Conservation (phyloP, 2,329 filamentous ascomycete genomes). For the Ophiobolus disseminans region DNA sequence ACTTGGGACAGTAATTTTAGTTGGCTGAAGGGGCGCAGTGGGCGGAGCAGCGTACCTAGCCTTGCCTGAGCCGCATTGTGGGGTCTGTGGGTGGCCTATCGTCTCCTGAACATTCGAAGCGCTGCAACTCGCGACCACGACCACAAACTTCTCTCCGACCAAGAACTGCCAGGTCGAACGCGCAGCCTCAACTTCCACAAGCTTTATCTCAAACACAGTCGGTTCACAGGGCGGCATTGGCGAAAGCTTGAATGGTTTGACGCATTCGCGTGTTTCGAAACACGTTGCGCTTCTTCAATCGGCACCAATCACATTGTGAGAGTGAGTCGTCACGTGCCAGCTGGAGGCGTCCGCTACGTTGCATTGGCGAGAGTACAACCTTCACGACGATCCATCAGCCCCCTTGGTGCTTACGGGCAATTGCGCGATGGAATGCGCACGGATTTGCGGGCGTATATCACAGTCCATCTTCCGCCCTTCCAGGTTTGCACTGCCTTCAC, state of each 20-base stretch:
- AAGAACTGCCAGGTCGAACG: no score
- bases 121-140: not conserved
- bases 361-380: slow-evolving; percentile 16
- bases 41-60: no score
- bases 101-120: not conserved
- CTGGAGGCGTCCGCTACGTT: not conserved
- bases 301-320: slow-evolving; percentile 23
- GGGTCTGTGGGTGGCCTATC: no score
- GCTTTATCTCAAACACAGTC: no score
- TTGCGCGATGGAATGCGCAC: slow-evolving; percentile 10
- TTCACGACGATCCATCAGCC: not conserved
- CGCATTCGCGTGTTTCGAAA: slow-evolving; percentile 30
- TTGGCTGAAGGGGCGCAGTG: no score
- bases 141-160: not conserved
- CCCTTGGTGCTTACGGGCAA: not conserved
- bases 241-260: slow-evolving; percentile 25
- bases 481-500: slow-evolving; percentile 20
- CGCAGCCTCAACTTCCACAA: no score
- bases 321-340: slow-evolving; percentile 18
- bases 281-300: slow-evolving; percentile 8
- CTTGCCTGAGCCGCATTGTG: no score
- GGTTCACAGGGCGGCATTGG: slow-evolving; percentile 16
- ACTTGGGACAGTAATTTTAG: no score
- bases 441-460: slow-evolving; percentile 15
- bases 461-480: slow-evolving; percentile 9